Evolutionary conservation across 768 basidiomycete genomes (phyloP), one percentile per base, ranked within the genome.

Genomic region (Candolleomyces efflorescens): DNA sequence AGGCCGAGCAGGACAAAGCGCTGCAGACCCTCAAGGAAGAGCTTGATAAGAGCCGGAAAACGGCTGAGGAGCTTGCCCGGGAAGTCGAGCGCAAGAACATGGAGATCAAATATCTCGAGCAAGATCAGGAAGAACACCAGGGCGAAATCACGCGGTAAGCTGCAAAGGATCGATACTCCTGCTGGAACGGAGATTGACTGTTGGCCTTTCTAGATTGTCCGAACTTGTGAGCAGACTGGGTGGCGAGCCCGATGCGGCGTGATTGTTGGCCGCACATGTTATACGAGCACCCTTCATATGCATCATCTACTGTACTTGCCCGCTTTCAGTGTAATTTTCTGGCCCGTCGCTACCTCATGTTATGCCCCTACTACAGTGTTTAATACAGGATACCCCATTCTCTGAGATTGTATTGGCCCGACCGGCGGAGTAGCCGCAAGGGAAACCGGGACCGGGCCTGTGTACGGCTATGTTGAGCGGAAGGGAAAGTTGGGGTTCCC

Each of bases 61-160:
- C 77, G 65, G 74, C 82, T 39, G 74, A 76, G 18, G 84, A 85
- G 52, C 73, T 86, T 46, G 77, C 85, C 64, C 75, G 80, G 57
- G 85, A 89, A 60, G 72, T 89, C 53, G 76, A 73, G 5, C 79
- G 87, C 60, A 91, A 90, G 70, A 78, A 79, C 57, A 86, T 93
- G 89, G 92, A 93, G 72, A 87, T 92, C 47, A 78, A 83, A 62
- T 89, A 86, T 70, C 78, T 90, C 56, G 90, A 90, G 66, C 82
- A 85, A 67, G 89, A 91, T 23, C 83, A 88, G 66, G 89, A 92
- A 43, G 92, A 93, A 63, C 82, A 65, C 60, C 79, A 85, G 63
- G 88, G 90, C 65, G 81, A 84, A 59, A 85, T 92, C 56, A 85
- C 85, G 66, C 82, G 86, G 90, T 92, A 88, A 74, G 88, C 84